Conservation (phyloP, 2,329 filamentous ascomycete species). For the Aspergillus neoniger region DNA sequence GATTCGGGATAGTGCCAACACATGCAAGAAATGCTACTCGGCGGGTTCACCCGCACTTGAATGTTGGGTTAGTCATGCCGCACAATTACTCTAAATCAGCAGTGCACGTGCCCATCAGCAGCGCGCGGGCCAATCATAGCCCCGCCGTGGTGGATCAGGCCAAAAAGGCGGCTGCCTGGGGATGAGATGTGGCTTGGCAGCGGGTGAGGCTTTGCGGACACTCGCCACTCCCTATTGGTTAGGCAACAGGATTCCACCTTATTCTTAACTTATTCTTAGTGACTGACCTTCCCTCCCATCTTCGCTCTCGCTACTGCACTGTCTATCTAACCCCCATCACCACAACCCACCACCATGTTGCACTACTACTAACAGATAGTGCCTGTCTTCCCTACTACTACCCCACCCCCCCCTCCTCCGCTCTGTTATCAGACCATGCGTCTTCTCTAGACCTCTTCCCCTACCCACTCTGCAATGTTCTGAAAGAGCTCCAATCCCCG, state of each 20-base stretch:
- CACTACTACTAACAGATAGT: not conserved
- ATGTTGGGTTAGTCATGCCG: slow-evolving; percentile 10
- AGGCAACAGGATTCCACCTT: slow-evolving; percentile 46
- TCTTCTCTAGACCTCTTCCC: slow-evolving; percentile 9
- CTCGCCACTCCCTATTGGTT: slow-evolving; percentile 41
- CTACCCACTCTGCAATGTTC: slow-evolving; percentile 18
- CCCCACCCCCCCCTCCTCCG: not conserved
- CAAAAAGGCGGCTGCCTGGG: slow-evolving; percentile 32
- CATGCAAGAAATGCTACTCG: not conserved
- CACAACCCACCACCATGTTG: not conserved
- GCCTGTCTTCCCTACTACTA: too few species aligned
- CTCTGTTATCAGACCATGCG: slow-evolving; percentile 2
- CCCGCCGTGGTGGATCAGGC: not conserved
- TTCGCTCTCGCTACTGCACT: slow-evolving; percentile 13
- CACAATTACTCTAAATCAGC: not conserved
- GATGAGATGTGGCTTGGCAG: slow-evolving; percentile 26
- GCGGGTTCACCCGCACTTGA: not conserved
- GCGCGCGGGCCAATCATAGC: slow-evolving; percentile 7
- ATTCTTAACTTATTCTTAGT: slow-evolving; percentile 29
- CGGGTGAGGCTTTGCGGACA: slow-evolving; percentile 27
- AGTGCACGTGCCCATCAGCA: slow-evolving; percentile 13
- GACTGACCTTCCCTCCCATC: slow-evolving; percentile 13
- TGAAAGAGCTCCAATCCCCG: slow-evolving; percentile 11
- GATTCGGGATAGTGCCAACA: not conserved
- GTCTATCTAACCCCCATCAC: not conserved